These are phyloP conservation scores for Knoxdaviesia capensis DNA, from an alignment of 2,329 filamentous ascomycete species.

Conservation along the genomic window DNA sequence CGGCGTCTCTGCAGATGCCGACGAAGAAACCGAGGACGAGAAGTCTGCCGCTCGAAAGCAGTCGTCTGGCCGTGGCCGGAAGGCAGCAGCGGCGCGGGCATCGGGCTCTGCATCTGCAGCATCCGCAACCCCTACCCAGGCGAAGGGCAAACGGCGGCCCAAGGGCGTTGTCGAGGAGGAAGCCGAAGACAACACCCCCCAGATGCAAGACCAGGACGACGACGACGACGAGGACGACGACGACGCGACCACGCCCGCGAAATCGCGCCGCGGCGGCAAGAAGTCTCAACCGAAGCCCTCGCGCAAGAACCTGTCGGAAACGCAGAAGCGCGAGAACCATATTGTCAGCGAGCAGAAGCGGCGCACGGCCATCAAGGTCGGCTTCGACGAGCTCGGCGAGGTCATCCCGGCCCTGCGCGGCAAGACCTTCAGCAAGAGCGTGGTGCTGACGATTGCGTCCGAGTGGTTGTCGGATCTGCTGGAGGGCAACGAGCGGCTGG, in stretches of 20 bases:
- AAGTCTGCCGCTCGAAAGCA: no score
- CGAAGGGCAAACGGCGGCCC: no score
- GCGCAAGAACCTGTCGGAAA: constrained; percentile 57
- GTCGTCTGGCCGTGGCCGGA: no score
- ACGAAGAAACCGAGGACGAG: neutral
- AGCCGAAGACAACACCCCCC: neutral
- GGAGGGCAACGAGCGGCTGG: constrained; percentile 43
- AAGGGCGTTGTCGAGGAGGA: no score
- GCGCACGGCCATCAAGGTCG: constrained; percentile 60
- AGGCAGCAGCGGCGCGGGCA: no score
- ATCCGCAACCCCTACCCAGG: no score
- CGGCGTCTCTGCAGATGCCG: constrained; percentile 4
- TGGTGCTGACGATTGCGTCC: constrained; percentile 52
- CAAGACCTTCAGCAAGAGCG: constrained; percentile 67
- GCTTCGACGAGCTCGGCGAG: constrained; percentile 60
- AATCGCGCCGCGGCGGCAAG: constrained; percentile 6
- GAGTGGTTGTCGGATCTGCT: constrained; percentile 61
- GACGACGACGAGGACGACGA: constrained; percentile 21
- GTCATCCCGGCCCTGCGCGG: constrained; percentile 57
- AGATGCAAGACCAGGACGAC: constrained; percentile 11
- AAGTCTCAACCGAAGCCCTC: constrained; percentile 17
- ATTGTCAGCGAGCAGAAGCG: constrained; percentile 78
- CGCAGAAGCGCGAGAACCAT: constrained; percentile 70
- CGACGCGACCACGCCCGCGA: constrained; percentile 12
- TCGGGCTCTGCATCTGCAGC: no score